Base-by-base conservation (phyloP, 495 filamentous ascomycete species). In the Hypoxylon rickii region DNA sequence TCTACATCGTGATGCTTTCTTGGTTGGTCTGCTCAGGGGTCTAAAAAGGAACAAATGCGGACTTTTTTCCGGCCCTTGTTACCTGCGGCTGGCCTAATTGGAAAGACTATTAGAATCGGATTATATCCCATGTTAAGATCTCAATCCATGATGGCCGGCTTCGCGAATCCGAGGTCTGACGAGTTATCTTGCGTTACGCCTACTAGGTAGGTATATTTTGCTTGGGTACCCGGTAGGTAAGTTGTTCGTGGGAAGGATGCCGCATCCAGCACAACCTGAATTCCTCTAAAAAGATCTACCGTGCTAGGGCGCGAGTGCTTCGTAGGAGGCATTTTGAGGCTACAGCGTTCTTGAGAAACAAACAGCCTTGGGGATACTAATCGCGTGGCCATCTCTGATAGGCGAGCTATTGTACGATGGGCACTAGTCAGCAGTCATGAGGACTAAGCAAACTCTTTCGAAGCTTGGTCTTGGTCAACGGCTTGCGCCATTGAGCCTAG, bases 311-410 rank as follows among this genome's bases (percentile, higher is more conserved):
- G 41, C 34, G 24, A 32, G 41, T 37, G 43, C 42, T 40, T 53
- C 19, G 45, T 13, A 4, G 32, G 19, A 43, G 36, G 29, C 20
- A 36, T 17, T 43, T 31, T 38, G 31, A 56, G 46, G 20, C 58
- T 52, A 55, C 46, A 43, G 18, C 12, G 22, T 61, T 15, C 20
- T 22, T 36, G 41, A 26, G 15, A 51, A 39, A 42, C 17, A 11
- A 43, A 42, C 17, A 11, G 19, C 37, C 43, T 43, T 26, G 13
- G 31, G n/a, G n/a, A n/a, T 33, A 29, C 3, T 44, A 20, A 44
- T 17, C 40, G 32, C 53, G 53, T 63, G 59, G 57, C 40, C 53
- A 12, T 41, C 39, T 63, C 48, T 63, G 53, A 63, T 63, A 63
- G 59, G 59, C 13, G 58, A 52, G 24, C 16, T 16, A 2, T 16